These are phyloP conservation scores for Yarrowia sp. DNA, from an alignment of 805 yeast genomes.

Conservation along the genomic window DNA sequence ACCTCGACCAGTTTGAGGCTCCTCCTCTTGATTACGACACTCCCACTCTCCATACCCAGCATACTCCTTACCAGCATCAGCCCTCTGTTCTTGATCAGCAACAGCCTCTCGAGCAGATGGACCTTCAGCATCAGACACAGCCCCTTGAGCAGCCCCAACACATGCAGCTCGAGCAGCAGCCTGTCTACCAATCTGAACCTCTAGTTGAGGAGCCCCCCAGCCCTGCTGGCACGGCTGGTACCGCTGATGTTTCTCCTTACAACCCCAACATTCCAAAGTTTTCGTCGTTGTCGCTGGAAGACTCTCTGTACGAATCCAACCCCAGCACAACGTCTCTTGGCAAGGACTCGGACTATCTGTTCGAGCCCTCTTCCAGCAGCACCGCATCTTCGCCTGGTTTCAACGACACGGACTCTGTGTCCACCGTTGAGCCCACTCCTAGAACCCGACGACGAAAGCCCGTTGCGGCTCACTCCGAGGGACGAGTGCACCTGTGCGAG, in stretches of 20 bases:
- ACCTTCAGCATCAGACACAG: not conserved
- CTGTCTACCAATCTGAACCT: not conserved
- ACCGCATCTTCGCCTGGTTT: conserved; percentile 9
- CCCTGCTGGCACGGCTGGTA: not conserved
- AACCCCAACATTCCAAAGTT: conserved; percentile 2
- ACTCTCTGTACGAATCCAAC: conserved; percentile 12
- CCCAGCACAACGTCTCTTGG: not conserved
- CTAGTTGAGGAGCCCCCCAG: not conserved
- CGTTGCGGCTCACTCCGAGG: not conserved
- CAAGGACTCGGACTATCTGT: conserved; percentile 16
- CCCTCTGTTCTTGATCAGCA: not conserved
- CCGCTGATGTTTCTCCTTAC: not conserved
- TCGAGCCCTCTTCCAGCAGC: conserved; percentile 13
- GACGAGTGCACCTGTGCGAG: conserved; percentile 5
- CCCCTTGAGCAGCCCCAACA: not conserved
- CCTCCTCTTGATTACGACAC: conserved; percentile 23
- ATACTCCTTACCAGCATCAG: not conserved
- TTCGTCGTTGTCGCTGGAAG: conserved; percentile 6
- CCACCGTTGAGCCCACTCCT: conserved; percentile 3
- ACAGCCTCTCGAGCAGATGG: not conserved
- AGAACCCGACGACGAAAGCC: conserved; percentile 22
- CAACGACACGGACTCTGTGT: conserved; percentile 18
- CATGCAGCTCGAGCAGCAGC: not conserved
- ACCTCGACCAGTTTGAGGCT: conserved; percentile 24
- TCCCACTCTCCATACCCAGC: conserved; percentile 17